Evolutionary conservation across 768 basidiomycete species (phyloP), one percentile per base, ranked within the genome.

Genomic region (Myochromella boudieri): DNA sequence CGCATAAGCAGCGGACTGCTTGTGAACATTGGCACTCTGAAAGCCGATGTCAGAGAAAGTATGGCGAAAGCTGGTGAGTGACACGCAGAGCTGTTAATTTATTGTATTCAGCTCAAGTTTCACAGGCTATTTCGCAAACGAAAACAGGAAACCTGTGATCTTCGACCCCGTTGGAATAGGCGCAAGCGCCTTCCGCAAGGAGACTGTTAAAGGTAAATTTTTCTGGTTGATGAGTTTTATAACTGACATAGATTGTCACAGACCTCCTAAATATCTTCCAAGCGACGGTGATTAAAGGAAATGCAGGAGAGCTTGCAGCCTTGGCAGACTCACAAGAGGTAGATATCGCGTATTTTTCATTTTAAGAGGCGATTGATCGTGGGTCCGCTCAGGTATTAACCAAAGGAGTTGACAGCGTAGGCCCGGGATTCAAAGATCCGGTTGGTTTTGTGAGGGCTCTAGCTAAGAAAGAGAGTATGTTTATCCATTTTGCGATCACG

Each of bases 111-210:
- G 24, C 3, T 17, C 2, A 31, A 26, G 15, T 22, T 17, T 22
- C 2, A 45, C 39, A 78, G 77, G 78, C 12, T 59, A 58, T 36
- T 75, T 72, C 51, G 88, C 86, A 11, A 95, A 93, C 56, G 60
- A 70, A 37, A 77, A 76, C 43, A 72, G 74, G 54, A 92, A 86
- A 58, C 88, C 91, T 0, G 65, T 97, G 10, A 76, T 97, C 0
- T 89, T 95, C 49, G 95, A 97, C 60, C 95, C 95, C 2, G 95
- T 97, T 9, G 95, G 91, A 15, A 77, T 93, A 0, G 94, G 94
- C 5, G 93, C 95, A 1, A 89, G 88, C 2, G 54, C 65, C 3
- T 89, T 81, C 62, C 77, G 94, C 38, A 81, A 82, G 53, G 68
- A 71, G 8, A 76, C 73, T 2, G 83, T 86, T 3, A 71, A 74